Evolutionary conservation across 192 early-diverging fungal species (phyloP), one percentile per base, ranked within the genome.

Genomic region (Coemansia sp.): DNA sequence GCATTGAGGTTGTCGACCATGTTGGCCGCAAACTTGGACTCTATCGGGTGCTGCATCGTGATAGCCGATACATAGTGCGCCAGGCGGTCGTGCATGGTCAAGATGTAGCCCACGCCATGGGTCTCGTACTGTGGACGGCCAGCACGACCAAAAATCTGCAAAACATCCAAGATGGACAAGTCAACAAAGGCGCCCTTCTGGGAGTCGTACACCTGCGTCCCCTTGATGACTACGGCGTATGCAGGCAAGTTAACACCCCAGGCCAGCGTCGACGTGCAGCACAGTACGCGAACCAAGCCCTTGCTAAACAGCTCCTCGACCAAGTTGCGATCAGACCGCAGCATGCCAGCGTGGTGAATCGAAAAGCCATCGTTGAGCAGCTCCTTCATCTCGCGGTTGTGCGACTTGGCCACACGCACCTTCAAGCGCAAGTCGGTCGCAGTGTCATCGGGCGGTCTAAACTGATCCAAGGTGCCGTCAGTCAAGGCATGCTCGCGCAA

Each of bases 201-300:
- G 21, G 95, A 83, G 60, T 94, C 89, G 75, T 99, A 99, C 13
- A 99, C 85, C 63, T 95, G 92, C 12, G 98, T 99, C 34, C 96
- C 98, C 76, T 98, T 98, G 77, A 99, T 98, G 18, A 98, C 85
- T 10, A 98, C 98, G 0, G 98, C 96, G 69, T 97, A 96, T 11
- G 98, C 98, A 1, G 96, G 96, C 69, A 99, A 86, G 67, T 99
- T 98, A 45, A 98, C 94, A 77, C 95, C 98, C 98, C 98, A 99
- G 11, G 98, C 98, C 34, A 99, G 84, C 0, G 98, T 99, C 6
- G 98, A 88, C 18, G 98, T 99, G 87, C 96, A 99, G 76, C 91
- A 95, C 31, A 99, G 84, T 6, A 96, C 92, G 65, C 88, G 79
- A 25, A 83, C 85, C 10, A 89, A 56, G 2, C 95, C 98, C 43